A percentile compares a stretch with the other conserved stretches of the same genome.
Conservation (phyloP, 176 grass and related monocot genomes). For the Juncus inflexus region DNA sequence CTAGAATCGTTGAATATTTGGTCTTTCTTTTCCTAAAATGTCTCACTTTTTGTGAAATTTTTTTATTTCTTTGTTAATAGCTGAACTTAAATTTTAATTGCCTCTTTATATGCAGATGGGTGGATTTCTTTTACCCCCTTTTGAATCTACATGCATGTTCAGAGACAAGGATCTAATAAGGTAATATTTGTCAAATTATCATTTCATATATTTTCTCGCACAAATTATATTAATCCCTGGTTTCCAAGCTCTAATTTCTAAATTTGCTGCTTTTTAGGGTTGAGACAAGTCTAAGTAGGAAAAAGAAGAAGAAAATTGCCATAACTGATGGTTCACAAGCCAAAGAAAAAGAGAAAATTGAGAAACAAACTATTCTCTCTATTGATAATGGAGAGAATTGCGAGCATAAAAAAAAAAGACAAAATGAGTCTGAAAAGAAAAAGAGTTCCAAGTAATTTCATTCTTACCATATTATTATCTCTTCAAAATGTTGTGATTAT, state of each 20-base stretch:
- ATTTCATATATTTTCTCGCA: too few species aligned
- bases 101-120: slow-evolving; percentile 16
- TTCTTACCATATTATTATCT: too few species aligned
- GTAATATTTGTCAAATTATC: slow-evolving; percentile 11
- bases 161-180: slow-evolving; percentile 20
- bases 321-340: background rate
- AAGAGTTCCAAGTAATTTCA: background rate
- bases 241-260: too few species aligned
- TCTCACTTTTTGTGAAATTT: too few species aligned
- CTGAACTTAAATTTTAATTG: too few species aligned
- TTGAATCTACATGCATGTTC: slow-evolving; percentile 15
- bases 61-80: too few species aligned
- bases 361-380: slow-evolving; percentile 9
- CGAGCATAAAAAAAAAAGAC: too few species aligned
- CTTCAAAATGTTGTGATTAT: too few species aligned
- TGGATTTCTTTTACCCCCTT: slow-evolving; percentile 14
- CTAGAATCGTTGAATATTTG: too few species aligned
- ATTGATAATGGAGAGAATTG: background rate
- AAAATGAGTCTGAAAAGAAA: slow-evolving; percentile 1
- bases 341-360: slow-evolving; percentile 9
- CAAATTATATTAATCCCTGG: too few species aligned
- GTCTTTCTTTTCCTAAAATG: too few species aligned
- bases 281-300: background rate
- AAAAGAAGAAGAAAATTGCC: slow-evolving; percentile 6
- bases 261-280: slow-evolving; percentile 12